Conservation (phyloP, 768 basidiomycete species). For the Boletus tomentosulus region DNA sequence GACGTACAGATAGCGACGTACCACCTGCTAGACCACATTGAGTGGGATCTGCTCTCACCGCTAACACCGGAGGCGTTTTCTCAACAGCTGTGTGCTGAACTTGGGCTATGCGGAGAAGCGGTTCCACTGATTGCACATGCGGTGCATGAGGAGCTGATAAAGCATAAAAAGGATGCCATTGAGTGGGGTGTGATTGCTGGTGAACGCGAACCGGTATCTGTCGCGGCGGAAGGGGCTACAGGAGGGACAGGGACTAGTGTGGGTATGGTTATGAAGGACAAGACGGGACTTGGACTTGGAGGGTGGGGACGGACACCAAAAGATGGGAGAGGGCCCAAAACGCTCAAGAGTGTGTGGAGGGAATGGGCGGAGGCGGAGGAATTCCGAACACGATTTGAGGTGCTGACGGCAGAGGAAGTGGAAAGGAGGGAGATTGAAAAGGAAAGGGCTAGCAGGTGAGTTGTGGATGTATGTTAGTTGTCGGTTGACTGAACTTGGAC, state of each 20-base stretch:
- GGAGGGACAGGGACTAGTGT: constrained; percentile 6
- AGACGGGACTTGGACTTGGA: constrained; percentile 74
- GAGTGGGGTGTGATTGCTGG: constrained; percentile 88
- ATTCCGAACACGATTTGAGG: constrained; percentile 84
- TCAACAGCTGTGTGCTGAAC: constrained; percentile 71
- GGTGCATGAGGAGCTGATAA: constrained; percentile 90
- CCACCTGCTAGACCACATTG: constrained; percentile 92
- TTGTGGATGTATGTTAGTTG: constrained; percentile 7
- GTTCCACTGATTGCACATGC: constrained; percentile 88
- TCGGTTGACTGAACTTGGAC: constrained; percentile 3
- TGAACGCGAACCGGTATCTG: constrained; percentile 35
- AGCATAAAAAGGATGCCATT: constrained; percentile 91
- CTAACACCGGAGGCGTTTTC: constrained; percentile 89
- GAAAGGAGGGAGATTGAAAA: constrained; percentile 85
- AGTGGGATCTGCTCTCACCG: constrained; percentile 96
- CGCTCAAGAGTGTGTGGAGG: constrained; percentile 84
- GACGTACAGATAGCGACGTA: constrained; percentile 94
- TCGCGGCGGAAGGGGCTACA: constrained; percentile 15
- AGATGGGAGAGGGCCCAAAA: constrained; percentile 77
- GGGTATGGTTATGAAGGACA: constrained; percentile 65
- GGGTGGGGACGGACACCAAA: constrained; percentile 74
- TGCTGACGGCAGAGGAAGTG: constrained; percentile 85
- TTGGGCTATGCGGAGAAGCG: constrained; percentile 86
- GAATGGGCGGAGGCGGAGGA: constrained; percentile 94
- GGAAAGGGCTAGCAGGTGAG: constrained; percentile 71